Base-by-base conservation (phyloP, 768 basidiomycete genomes). In the Aureoboletus auriporus region DNA sequence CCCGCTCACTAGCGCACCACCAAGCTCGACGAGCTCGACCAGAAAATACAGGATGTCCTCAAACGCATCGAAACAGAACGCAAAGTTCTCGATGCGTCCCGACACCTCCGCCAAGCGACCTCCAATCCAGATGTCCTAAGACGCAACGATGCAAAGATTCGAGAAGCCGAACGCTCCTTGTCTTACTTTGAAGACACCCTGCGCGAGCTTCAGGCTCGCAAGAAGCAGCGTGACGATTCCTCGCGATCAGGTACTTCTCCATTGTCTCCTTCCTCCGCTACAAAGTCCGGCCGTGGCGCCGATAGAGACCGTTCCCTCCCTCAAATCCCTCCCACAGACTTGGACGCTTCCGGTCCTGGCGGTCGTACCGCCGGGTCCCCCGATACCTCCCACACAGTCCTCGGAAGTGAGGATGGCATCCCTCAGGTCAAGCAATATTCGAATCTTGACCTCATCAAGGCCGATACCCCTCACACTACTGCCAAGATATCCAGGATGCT, bases 401-500 rank as follows among this genome's bases (percentile, higher is more conserved):
- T 63, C 56, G 69, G 64, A 60, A 70, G 60, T 60, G 72, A 58
- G 55, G 71, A 65, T 59, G 70, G 69, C 17, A 53, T 65, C 40
- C 69, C 80, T 30, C 78, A 76, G 63, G 69, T 69, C 52, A 88
- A 85, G 69, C 80, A 80, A 49, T 89, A 88, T 64, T 82, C 83
- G 54, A 92, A 91, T 59, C 75, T 93, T 53, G 96, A 99, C 75
- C 74, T 99, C 53, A 92, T 96, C 69, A 94, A 94, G 71, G 93
- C 93, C 54, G 96, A 99, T 72, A 94, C 94, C 39, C 94, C 95
- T 13, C 83, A 95, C 63, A 93, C 93, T 16, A 87, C 94, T 2
- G 86, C 90, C 57, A 98, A 95, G 75, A 98, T 99, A 66, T 90
- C 93, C 36, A 83, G 83, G 58, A 97, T 98, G 94, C 82, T 98